phyloP scores from a whole-genome alignment of 441 rosid genomes.

The Arabidopsis hybrid region DNA sequence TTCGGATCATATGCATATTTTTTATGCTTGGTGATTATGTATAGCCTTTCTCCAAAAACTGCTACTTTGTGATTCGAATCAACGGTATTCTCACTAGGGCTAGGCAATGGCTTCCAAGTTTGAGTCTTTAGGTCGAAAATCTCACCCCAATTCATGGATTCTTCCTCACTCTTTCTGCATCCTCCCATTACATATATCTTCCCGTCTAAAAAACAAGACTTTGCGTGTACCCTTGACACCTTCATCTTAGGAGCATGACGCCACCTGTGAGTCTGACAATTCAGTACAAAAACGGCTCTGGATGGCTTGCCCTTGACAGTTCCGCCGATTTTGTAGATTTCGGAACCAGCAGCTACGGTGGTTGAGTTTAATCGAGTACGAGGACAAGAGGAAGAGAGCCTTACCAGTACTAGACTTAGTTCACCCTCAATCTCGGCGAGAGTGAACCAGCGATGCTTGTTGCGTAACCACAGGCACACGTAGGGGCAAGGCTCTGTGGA shows the following conservation, averaged over 20 bases:
- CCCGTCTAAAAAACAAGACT: neutral
- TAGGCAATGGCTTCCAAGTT: constrained; percentile 9
- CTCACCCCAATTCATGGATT: neutral
- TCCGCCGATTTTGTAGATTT: constrained; percentile 8
- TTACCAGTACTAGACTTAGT: neutral
- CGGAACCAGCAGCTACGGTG: neutral
- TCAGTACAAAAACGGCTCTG: constrained; percentile 17
- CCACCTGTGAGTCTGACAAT: constrained; percentile 27
- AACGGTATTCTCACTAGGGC: neutral
- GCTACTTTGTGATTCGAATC: neutral
- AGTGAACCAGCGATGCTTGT: constrained; percentile 2
- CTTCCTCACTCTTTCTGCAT: too few species aligned
- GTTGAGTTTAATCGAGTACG: neutral
- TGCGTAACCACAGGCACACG: neutral
- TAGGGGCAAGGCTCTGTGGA: neutral
- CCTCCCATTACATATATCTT: constrained; percentile 12
- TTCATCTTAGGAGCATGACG: constrained; percentile 21
- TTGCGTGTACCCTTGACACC: neutral
- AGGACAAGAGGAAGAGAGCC: neutral
- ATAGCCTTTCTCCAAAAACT: neutral
- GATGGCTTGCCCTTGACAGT: neutral
- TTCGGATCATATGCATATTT: constrained; percentile 3
- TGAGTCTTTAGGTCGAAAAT: neutral
- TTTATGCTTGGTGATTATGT: neutral
- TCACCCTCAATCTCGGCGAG: too few species aligned